These are phyloP conservation scores for Phyllosticta capitalensis DNA, from an alignment of 2,329 filamentous ascomycete genomes.

Conservation along the genomic window DNA sequence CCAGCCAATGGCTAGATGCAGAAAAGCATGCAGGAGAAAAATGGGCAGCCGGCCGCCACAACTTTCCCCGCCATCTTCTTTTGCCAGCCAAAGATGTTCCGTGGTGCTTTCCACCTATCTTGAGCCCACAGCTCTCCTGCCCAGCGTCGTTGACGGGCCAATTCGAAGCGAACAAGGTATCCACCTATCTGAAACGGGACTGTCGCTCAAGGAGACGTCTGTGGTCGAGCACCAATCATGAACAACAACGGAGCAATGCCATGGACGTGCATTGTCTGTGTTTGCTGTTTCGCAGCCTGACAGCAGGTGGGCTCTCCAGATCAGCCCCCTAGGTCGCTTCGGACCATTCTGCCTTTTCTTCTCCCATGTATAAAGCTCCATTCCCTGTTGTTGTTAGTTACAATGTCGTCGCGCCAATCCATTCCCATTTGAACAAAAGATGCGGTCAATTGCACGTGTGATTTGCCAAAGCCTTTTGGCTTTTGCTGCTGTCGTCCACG, in stretches of 20 bases:
- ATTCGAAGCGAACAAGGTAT: not conserved
- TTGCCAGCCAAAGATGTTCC: not conserved
- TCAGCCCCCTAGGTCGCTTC: not conserved
- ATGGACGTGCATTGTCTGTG: not conserved
- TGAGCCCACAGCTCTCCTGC: not conserved
- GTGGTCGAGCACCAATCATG: not conserved
- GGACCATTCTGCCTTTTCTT: not conserved
- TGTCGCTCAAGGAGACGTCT: not conserved
- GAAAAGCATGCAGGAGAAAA: not conserved
- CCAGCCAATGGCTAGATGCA: not conserved
- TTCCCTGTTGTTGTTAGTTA: not conserved
- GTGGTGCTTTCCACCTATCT: not conserved
- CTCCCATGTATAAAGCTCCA: not conserved
- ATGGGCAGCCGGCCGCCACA: not conserved
- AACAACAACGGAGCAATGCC: not conserved
- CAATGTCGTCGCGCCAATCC: not conserved
- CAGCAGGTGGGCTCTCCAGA: not conserved
- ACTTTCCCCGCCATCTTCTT: not conserved
- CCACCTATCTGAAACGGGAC: not conserved
- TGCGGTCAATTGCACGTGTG: not conserved
- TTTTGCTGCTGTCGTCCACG: constrained; percentile 16
- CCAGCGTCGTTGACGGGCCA: not conserved
- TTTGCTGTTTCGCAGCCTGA: not conserved
- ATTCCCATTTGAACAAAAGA: not conserved
- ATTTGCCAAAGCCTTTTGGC: constrained; percentile 7